Conservation (phyloP, 331 rosid species). For the Malus hybrid region DNA sequence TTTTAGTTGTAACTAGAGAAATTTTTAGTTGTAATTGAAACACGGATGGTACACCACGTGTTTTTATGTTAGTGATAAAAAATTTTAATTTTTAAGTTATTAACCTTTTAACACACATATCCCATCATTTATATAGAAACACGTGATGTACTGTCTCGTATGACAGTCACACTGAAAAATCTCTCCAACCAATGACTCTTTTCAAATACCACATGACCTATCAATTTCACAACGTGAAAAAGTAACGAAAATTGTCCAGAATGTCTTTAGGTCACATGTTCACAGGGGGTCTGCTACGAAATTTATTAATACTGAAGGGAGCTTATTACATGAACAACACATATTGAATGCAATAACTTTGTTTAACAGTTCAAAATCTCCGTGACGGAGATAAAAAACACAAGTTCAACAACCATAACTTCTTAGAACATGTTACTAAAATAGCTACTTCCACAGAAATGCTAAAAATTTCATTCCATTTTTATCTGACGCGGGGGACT, state of each 20-base stretch:
- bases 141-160: no score
- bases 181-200: not conserved
- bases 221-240: not conserved
- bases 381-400: not conserved
- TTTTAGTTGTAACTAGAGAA: no score
- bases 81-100: no score
- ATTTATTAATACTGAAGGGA: not conserved
- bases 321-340: not conserved
- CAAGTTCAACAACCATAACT: not conserved
- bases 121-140: no score
- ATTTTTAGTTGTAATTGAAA: no score
- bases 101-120: no score
- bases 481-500: constrained; percentile 30
- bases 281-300: not conserved
- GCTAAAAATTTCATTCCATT: constrained; percentile 16
- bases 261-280: not conserved
- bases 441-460: not conserved
- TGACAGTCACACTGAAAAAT: no score
- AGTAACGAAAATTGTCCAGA: not conserved
- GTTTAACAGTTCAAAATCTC: not conserved
- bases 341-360: not conserved
- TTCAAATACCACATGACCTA: not conserved
- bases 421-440: not conserved
- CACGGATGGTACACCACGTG: no score
- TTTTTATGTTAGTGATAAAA: no score